phyloP scores from a whole-genome alignment of 345 rosid genomes.

The thale cress (Arabidopsis thaliana) region DNA sequence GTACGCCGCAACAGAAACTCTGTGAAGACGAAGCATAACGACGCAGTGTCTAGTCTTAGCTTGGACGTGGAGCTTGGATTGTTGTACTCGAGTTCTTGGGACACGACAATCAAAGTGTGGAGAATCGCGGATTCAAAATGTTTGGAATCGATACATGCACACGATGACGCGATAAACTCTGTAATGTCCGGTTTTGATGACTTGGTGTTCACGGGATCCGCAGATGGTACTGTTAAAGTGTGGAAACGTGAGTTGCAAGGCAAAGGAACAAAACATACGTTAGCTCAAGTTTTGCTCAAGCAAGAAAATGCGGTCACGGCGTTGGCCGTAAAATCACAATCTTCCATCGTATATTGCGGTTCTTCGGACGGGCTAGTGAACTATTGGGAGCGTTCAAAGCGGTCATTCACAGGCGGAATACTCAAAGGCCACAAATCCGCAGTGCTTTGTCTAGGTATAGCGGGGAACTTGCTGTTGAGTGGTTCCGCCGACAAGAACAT shows the following conservation, averaged over 20 bases:
- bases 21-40: slow-evolving; percentile 62
- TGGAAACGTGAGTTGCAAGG: slow-evolving; percentile 66
- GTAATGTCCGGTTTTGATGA: slow-evolving; percentile 55
- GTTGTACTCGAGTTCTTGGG: slow-evolving; percentile 76
- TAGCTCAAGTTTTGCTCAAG: slow-evolving; percentile 62
- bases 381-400: slow-evolving; percentile 67
- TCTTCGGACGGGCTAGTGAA: slow-evolving; percentile 68
- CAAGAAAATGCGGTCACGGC: slow-evolving; percentile 85
- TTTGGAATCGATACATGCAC: slow-evolving; percentile 68
- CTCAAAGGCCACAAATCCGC: slow-evolving; percentile 73
- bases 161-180: slow-evolving; percentile 68
- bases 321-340: slow-evolving; percentile 53
- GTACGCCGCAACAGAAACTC: slow-evolving; percentile 53
- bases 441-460: slow-evolving; percentile 60
- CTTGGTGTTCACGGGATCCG: slow-evolving; percentile 71
- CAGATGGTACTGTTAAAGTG: slow-evolving; percentile 70
- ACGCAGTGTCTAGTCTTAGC: slow-evolving; percentile 67
- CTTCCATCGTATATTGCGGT: slow-evolving; percentile 70
- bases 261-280: slow-evolving; percentile 62
- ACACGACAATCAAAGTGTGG: slow-evolving; percentile 69
- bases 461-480: slow-evolving; percentile 70
- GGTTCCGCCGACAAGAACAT: slow-evolving; percentile 86
- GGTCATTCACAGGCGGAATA: slow-evolving; percentile 56
- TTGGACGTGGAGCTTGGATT: slow-evolving; percentile 56
- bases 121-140: slow-evolving; percentile 58